phyloP scores from a whole-genome alignment of 225 moss, liverwort and hornwort species.

The Ulota crispa region DNA sequence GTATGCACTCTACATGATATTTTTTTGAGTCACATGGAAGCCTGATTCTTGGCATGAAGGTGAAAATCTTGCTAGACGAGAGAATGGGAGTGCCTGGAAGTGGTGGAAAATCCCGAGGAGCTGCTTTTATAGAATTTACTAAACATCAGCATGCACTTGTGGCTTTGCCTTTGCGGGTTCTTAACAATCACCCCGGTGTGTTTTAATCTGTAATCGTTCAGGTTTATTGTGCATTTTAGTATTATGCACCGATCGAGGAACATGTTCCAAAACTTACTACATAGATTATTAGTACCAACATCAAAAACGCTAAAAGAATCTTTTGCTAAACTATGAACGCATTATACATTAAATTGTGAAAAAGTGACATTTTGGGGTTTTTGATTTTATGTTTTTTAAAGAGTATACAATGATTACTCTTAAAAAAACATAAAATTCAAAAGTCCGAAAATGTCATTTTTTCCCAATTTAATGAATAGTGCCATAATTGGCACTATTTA shows the following conservation, averaged over 20 bases:
- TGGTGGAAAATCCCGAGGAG: conserved; percentile 70
- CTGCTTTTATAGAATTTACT: conserved; percentile 90
- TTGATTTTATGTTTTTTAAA: too few relatives aligned
- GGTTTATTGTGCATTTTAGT: neutral
- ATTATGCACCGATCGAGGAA: neutral
- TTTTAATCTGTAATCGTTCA: neutral
- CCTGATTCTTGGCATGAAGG: conserved; percentile 38
- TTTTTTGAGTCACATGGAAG: neutral
- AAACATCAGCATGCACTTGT: conserved; percentile 98
- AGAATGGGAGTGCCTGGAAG: conserved; percentile 52
- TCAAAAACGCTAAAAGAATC: neutral
- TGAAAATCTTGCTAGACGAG: conserved; percentile 84
- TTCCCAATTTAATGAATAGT: too few relatives aligned
- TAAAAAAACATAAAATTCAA: too few relatives aligned
- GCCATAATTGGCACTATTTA: too few relatives aligned
- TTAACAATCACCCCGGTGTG: conserved; percentile 87
- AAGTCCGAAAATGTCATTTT: too few relatives aligned
- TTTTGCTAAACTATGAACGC: neutral
- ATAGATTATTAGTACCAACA: neutral
- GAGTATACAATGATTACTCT: too few relatives aligned
- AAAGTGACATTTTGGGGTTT: too few relatives aligned
- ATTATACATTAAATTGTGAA: too few relatives aligned
- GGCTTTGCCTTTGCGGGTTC: conserved; percentile 80
- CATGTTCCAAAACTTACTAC: neutral
- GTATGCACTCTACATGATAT: neutral